Conservation (phyloP, 495 filamentous ascomycete genomes). For the Aspergillus carlsbadensis region DNA sequence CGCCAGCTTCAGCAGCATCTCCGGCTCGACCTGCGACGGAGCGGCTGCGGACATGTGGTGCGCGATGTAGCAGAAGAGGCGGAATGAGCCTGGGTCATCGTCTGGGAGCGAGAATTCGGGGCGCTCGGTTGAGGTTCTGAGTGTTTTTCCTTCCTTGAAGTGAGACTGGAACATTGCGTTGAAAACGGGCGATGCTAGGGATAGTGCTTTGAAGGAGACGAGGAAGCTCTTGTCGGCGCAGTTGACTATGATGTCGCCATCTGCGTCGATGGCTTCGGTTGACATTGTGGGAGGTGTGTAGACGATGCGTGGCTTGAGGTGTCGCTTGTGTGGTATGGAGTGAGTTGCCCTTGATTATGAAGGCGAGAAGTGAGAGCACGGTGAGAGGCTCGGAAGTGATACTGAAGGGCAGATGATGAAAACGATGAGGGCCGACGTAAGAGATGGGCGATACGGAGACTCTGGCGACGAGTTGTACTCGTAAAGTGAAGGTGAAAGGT, state of each 20-base stretch:
- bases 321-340: too few species aligned
- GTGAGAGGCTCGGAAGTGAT: too few species aligned
- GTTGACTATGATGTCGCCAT: background rate
- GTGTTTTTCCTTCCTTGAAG: background rate
- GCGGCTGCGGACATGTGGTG: background rate
- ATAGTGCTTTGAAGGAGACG: background rate
- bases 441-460: too few species aligned
- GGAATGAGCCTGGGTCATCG: background rate
- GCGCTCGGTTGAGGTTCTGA: background rate
- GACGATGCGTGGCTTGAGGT: too few species aligned
- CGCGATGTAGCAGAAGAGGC: background rate
- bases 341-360: too few species aligned
- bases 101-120: background rate
- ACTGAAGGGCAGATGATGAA: too few species aligned
- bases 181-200: background rate
- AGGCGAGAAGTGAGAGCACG: too few species aligned
- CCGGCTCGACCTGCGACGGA: background rate
- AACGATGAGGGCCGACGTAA: too few species aligned
- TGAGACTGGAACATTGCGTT: background rate
- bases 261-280: background rate
- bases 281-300: too few species aligned
- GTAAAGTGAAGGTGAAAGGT: too few species aligned
- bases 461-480: too few species aligned
- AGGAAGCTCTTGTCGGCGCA: background rate
- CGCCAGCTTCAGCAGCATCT: background rate